phyloP scores from a whole-genome alignment of 1,284 basidiomycete genomes.

The Inonotus obliquus region DNA sequence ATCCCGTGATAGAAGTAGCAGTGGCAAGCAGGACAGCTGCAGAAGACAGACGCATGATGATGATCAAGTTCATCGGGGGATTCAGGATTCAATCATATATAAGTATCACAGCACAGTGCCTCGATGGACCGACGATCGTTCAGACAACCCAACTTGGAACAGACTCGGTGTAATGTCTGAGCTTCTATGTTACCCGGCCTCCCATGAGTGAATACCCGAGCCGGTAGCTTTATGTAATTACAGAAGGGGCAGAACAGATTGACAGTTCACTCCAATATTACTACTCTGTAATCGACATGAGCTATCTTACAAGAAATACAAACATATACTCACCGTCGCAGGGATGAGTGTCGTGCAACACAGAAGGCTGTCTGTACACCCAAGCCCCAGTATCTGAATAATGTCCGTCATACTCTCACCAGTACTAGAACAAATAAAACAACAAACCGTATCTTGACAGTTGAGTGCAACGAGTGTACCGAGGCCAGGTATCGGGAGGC shows the following conservation, averaged over 20 bases:
- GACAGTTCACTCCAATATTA: conserved; percentile 3
- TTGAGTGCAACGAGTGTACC: background rate
- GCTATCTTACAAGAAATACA: background rate
- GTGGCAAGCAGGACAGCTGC: background rate
- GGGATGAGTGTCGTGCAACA: conserved; percentile 4
- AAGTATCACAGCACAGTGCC: no score
- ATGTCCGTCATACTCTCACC: no score
- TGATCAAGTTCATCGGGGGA: no score
- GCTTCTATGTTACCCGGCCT: no score
- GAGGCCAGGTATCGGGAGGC: background rate
- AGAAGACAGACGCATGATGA: background rate
- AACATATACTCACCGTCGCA: background rate
- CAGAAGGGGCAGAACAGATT: background rate
- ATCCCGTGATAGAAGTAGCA: background rate
- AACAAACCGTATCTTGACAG: background rate
- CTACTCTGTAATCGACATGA: background rate
- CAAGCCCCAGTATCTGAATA: background rate
- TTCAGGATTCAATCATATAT: no score
- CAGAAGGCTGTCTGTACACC: background rate
- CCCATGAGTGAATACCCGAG: background rate
- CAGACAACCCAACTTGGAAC: no score
- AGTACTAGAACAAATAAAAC: background rate
- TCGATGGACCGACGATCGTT: no score
- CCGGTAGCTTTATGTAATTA: no score
- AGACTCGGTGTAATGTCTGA: no score